Percentiles rank a stretch among this genome's conserved stretches.
These are phyloP conservation scores for Puccinellia tenuiflora DNA, from an alignment of 176 grass and related monocot genomes.

Conservation along the genomic window DNA sequence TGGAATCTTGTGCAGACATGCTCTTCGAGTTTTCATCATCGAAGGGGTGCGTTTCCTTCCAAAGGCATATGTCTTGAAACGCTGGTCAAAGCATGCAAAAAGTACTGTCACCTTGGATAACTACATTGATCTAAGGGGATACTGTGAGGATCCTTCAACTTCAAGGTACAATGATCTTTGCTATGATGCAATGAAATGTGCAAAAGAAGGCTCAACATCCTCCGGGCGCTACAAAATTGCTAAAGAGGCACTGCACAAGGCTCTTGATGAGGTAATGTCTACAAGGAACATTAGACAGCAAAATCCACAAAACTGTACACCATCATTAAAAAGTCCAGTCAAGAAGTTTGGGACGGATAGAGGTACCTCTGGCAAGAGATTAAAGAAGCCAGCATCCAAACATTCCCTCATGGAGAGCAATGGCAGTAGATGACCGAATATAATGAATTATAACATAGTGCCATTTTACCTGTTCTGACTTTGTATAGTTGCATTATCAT, in stretches of 20 bases:
- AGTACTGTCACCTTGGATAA: constrained; percentile 46
- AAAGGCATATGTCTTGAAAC: constrained; percentile 77
- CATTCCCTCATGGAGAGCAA: constrained; percentile 45
- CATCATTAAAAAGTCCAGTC: constrained; percentile 43
- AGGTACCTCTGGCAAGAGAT: constrained; percentile 40
- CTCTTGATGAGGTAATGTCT: constrained; percentile 55
- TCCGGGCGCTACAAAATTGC: constrained; percentile 66
- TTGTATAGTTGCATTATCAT: constrained; percentile 22
- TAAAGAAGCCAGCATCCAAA: constrained; percentile 57
- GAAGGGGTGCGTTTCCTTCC: constrained; percentile 68
- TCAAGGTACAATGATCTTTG: constrained; percentile 58
- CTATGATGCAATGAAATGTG: constrained; percentile 58
- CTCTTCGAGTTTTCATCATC: constrained; percentile 66
- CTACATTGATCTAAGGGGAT: constrained; percentile 59
- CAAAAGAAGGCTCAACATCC: constrained; percentile 70
- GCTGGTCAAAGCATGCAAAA: constrained; percentile 94
- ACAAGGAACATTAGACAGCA: constrained; percentile 42
- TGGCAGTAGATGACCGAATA: constrained; percentile 49
- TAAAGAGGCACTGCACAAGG: constrained; percentile 73
- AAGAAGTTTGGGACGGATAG: constrained; percentile 44
- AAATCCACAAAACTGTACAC: constrained; percentile 28
- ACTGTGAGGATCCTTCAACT: constrained; percentile 33
- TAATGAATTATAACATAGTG: constrained; percentile 5
- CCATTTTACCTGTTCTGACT: constrained; percentile 12
- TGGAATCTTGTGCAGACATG: constrained; percentile 90